Percentiles rank a stretch among this genome's conserved stretches.
Evolutionary conservation across 1,284 basidiomycete species (phyloP).

Genomic region (Ustilago xerochloae): DNA sequence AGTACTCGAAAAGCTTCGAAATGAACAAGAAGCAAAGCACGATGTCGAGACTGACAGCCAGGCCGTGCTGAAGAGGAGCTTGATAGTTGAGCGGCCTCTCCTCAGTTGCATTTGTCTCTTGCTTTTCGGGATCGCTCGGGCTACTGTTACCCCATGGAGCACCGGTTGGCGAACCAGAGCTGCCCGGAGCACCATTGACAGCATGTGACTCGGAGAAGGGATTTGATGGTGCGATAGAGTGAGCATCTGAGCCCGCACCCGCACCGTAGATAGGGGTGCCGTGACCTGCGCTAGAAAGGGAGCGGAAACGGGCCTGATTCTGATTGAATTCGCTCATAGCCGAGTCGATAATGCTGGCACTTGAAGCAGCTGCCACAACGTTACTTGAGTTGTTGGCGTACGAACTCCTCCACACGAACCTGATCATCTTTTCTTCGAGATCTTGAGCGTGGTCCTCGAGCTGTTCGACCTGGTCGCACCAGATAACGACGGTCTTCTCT

Average conservation of each 20-base stretch:
- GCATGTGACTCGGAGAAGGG: conserved; percentile 27
- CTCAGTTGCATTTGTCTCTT: not conserved
- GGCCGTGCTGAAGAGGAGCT: conserved; percentile 80
- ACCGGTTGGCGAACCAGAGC: not conserved
- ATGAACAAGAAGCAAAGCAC: conserved; percentile 73
- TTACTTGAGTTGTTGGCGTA: conserved; percentile 23
- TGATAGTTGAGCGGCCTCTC: conserved; percentile 76
- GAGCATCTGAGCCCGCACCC: not conserved
- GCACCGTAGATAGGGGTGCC: not conserved
- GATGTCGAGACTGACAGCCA: conserved; percentile 72
- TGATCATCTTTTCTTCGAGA: conserved; percentile 81
- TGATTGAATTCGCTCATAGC: conserved; percentile 34
- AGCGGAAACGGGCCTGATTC: conserved; percentile 23
- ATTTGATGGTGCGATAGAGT: conserved; percentile 15
- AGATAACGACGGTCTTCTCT: conserved; percentile 79
- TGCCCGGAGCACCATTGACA: not conserved
- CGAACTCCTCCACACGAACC: conserved; percentile 76
- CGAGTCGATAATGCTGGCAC: not conserved
- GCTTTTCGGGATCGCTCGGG: conserved; percentile 35
- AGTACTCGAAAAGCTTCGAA: conserved; percentile 77
- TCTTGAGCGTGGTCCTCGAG: conserved; percentile 69
- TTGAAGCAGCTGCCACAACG: not conserved
- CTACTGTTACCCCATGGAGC: not conserved
- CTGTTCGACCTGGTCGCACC: conserved; percentile 77
- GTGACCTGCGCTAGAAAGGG: conserved; percentile 15